These are phyloP conservation scores for Obba rivulosa DNA, from an alignment of 768 basidiomycete genomes.

Conservation along the genomic window DNA sequence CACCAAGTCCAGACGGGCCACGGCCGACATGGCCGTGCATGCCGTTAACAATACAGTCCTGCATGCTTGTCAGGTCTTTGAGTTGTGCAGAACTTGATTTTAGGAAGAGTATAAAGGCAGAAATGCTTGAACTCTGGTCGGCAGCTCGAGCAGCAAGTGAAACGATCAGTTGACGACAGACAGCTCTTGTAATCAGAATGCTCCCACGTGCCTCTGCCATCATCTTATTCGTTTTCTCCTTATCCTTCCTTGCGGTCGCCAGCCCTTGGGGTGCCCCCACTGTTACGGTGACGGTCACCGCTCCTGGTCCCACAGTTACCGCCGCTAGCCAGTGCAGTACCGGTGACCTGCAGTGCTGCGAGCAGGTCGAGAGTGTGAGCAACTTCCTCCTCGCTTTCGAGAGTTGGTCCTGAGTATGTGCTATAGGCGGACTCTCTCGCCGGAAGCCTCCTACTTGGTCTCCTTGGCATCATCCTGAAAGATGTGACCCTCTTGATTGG, in stretches of 20 bases:
- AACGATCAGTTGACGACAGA: no score
- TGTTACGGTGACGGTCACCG: conserved; percentile 1
- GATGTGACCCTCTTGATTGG: conserved; percentile 1
- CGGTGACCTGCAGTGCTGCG: conserved; percentile 8
- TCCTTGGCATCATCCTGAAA: conserved; percentile 1
- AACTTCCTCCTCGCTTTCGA: background rate
- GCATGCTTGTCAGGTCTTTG: no score
- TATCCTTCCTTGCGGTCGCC: conserved; percentile 13
- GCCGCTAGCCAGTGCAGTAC: conserved; percentile 4
- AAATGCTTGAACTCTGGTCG: no score
- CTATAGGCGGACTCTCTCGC: background rate
- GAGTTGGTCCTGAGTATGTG: background rate
- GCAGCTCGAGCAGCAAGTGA: no score
- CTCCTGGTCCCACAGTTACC: background rate
- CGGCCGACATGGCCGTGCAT: no score
- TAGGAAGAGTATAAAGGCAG: no score
- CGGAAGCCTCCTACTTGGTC: background rate
- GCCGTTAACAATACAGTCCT: no score
- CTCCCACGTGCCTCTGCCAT: conserved; percentile 8
- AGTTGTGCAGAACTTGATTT: no score
- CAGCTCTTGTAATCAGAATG: background rate
- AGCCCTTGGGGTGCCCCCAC: conserved; percentile 7
- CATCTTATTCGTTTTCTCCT: conserved; percentile 6
- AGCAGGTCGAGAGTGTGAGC: background rate
- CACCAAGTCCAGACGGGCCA: no score